Conservation (phyloP, 2,329 filamentous ascomycete species). For the Apiospora koreana region DNA sequence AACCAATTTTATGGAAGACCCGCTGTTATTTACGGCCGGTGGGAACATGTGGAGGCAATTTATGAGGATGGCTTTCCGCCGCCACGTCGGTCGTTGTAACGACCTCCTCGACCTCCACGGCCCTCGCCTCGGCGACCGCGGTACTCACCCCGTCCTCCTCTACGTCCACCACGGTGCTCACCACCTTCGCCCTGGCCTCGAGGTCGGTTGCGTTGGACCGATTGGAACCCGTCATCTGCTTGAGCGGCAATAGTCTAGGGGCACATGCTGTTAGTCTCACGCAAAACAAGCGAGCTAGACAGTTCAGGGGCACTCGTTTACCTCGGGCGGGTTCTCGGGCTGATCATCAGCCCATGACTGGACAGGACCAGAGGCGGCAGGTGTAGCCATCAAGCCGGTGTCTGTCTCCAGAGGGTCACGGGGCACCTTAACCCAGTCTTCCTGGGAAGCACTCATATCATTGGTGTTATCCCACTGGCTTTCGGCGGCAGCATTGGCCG, state of each 20-base stretch:
- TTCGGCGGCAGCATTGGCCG: constrained; percentile 63
- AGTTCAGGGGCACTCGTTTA: constrained; percentile 30
- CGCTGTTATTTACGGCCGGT: constrained; percentile 2
- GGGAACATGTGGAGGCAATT: constrained; percentile 20
- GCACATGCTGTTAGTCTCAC: background rate
- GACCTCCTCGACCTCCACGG: constrained; percentile 26
- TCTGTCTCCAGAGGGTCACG: constrained; percentile 76
- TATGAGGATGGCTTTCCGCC: constrained; percentile 14
- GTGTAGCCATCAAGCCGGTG: constrained; percentile 61
- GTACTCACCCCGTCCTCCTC: constrained; percentile 31
- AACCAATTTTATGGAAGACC: constrained; percentile 18
- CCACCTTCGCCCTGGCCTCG: constrained; percentile 32
- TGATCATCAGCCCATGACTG: constrained; percentile 85
- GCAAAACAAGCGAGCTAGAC: background rate
- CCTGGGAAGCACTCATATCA: constrained; percentile 53
- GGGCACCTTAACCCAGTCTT: constrained; percentile 76
- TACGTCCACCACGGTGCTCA: constrained; percentile 24
- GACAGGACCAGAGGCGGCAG: constrained; percentile 53
- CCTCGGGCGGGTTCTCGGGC: constrained; percentile 52
- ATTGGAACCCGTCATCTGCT: constrained; percentile 33
- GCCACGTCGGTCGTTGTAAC: constrained; percentile 31
- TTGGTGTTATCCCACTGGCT: constrained; percentile 63
- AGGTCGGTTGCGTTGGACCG: constrained; percentile 34
- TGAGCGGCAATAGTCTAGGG: constrained; percentile 26
- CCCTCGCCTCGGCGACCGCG: constrained; percentile 32